Evolutionary conservation across 1,284 basidiomycete genomes (phyloP).

Genomic region (Mycena citricolor): DNA sequence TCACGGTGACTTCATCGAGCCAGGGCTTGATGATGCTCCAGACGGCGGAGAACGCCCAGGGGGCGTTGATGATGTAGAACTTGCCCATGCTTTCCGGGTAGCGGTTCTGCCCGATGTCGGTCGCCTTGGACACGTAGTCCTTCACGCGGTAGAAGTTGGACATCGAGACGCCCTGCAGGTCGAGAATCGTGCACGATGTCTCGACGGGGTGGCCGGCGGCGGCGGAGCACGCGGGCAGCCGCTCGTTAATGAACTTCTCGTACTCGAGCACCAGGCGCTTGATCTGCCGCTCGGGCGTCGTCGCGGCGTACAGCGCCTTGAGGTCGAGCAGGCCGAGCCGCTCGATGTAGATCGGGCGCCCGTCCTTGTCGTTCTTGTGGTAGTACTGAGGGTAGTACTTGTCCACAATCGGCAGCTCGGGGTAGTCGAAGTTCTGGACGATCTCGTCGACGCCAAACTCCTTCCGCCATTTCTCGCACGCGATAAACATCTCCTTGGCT

Average conservation of each 20-base stretch:
- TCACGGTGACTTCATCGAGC: constrained; percentile 93
- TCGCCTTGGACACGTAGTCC: constrained; percentile 84
- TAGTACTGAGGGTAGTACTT: constrained; percentile 97
- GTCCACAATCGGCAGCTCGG: constrained; percentile 82
- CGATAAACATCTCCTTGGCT: constrained; percentile 83
- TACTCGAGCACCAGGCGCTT: constrained; percentile 92
- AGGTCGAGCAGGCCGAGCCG: constrained; percentile 78
- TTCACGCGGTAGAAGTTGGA: constrained; percentile 90
- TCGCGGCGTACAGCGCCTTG: constrained; percentile 76
- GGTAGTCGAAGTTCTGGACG: constrained; percentile 83
- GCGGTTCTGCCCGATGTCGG: constrained; percentile 84
- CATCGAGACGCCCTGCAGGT: constrained; percentile 83
- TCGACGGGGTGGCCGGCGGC: constrained; percentile 86
- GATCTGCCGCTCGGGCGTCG: constrained; percentile 87
- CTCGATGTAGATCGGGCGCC: constrained; percentile 95
- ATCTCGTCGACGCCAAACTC: constrained; percentile 89
- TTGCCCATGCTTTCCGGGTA: constrained; percentile 97
- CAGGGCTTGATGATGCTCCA: constrained; percentile 92
- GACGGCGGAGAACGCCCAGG: constrained; percentile 88
- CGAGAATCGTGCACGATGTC: constrained; percentile 97
- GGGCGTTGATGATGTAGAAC: constrained; percentile 95
- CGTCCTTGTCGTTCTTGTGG: constrained; percentile 96
- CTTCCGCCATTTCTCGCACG: constrained; percentile 89
- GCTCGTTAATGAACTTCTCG: constrained; percentile 82
- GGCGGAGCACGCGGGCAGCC: constrained; percentile 82